Conservation (phyloP, 2,329 filamentous ascomycete genomes). For the Trematosphaeria pertusa region DNA sequence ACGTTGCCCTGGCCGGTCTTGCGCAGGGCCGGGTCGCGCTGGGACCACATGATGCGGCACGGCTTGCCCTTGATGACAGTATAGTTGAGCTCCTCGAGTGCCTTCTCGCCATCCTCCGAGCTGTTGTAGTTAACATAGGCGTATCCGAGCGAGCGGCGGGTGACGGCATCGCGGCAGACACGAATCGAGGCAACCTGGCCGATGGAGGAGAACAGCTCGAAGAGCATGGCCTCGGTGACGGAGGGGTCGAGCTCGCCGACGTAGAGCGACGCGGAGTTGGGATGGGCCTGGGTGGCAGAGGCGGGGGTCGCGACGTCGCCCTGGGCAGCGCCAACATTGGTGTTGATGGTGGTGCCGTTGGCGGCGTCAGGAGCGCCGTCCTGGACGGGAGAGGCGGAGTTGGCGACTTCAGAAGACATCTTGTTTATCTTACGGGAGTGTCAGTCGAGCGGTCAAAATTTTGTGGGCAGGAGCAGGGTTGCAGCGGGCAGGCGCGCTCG, state of each 20-base stretch:
- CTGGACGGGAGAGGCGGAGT: conserved; percentile 61
- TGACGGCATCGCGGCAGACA: conserved; percentile 99
- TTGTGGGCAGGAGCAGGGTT: conserved; percentile 38
- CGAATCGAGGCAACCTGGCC: conserved; percentile 98
- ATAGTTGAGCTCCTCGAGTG: conserved; percentile 99
- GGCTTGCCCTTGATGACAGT: conserved; percentile 98
- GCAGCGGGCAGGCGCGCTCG: conserved; percentile 39
- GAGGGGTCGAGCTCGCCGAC: conserved; percentile 97
- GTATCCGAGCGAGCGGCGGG: conserved; percentile 96
- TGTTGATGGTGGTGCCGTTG: conserved; percentile 71
- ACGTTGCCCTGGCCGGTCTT: conserved; percentile 99
- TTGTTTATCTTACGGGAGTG: conserved; percentile 33
- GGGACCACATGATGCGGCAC: conserved; percentile 99
- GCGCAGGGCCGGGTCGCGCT: conserved; percentile 97
- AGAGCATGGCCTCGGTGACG: conserved; percentile 99
- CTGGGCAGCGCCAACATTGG: conserved; percentile 70
- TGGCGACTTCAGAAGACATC: conserved; percentile 54
- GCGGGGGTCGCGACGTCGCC: conserved; percentile 73
- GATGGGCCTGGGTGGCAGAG: conserved; percentile 77
- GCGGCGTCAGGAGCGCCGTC: conserved; percentile 78
- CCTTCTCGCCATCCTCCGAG: conserved; percentile 94
- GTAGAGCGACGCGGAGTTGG: conserved; percentile 97
- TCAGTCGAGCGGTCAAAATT: conserved; percentile 35
- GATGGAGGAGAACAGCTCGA: conserved; percentile 99
- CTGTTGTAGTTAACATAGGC: conserved; percentile 99